phyloP scores from a whole-genome alignment of 129 eudicot species.

The Erigeron canadensis region DNA sequence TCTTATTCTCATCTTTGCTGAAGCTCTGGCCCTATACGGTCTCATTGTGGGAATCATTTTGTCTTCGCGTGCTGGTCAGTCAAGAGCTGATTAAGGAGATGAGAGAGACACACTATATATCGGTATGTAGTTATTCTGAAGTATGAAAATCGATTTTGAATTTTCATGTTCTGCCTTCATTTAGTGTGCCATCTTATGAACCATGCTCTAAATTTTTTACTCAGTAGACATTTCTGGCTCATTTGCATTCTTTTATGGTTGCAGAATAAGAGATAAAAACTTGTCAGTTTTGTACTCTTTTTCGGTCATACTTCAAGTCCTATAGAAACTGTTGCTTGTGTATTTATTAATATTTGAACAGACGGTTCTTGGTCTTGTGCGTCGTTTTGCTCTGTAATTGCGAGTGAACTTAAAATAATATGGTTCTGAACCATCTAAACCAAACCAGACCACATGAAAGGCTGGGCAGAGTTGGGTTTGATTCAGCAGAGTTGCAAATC shows the following conservation, averaged over 20 bases:
- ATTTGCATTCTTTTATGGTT: conserved; percentile 33
- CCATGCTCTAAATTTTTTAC: conserved; percentile 8
- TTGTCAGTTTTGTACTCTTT: conserved; percentile 20
- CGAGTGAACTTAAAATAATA: too few relatives aligned
- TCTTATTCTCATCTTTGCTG: conserved; percentile 65
- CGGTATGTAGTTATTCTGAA: conserved; percentile 29
- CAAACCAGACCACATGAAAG: background rate
- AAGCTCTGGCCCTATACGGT: conserved; percentile 67
- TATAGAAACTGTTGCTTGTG: conserved; percentile 24
- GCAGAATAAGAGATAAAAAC: conserved; percentile 30
- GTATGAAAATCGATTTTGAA: conserved; percentile 22
- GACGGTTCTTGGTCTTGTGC: too few relatives aligned
- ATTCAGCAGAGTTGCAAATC: background rate
- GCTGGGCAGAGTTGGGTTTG: background rate
- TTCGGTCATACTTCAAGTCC: conserved; percentile 1
- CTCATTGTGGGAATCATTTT: conserved; percentile 70
- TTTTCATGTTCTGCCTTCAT: conserved; percentile 11
- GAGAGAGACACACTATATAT: conserved; percentile 1
- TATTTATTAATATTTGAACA: background rate
- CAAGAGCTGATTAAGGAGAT: conserved; percentile 62
- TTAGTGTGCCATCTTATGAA: conserved; percentile 24
- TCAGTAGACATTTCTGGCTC: conserved; percentile 28
- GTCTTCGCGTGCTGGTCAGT: conserved; percentile 77
- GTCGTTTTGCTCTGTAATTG: too few relatives aligned
- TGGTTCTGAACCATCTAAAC: background rate